phyloP scores from a whole-genome alignment of 441 rosid genomes.

The Geranium incanum region DNA sequence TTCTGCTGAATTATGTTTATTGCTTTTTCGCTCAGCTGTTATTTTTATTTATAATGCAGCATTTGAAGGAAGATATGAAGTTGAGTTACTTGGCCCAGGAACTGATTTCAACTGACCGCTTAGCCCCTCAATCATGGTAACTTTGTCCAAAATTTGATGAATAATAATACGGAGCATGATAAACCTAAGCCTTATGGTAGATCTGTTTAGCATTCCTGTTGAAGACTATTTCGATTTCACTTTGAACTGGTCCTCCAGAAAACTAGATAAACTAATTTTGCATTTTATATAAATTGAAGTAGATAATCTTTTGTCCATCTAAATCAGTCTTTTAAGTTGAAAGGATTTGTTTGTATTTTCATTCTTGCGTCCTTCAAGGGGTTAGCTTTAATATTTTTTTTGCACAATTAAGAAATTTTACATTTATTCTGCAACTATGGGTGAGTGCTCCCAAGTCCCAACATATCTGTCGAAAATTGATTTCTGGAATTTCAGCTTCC shows the following conservation, averaged over 20 bases:
- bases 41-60: slow-evolving; percentile 41
- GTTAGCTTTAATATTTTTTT: background rate
- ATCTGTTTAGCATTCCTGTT: background rate
- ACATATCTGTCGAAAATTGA: background rate
- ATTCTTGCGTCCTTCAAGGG: background rate
- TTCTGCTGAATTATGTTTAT: slow-evolving; percentile 9
- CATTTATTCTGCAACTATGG: too few relatives aligned
- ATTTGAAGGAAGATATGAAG: slow-evolving; percentile 97
- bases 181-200: background rate
- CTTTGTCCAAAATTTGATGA: slow-evolving; percentile 16
- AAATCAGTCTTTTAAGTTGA: background rate
- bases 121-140: slow-evolving; percentile 97
- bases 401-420: too few relatives aligned
- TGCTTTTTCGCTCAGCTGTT: too few relatives aligned
- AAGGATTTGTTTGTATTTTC: background rate
- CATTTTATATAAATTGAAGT: background rate
- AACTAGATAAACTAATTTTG: background rate
- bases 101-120: slow-evolving; percentile 79
- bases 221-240: background rate
- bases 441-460: too few relatives aligned
- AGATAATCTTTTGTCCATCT: background rate
- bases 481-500: background rate
- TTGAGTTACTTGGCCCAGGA: slow-evolving; percentile 92
- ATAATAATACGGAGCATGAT: slow-evolving; percentile 5
- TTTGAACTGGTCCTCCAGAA: background rate